phyloP scores from a whole-genome alignment of 805 yeast species.

The Saturnispora halmiae region DNA sequence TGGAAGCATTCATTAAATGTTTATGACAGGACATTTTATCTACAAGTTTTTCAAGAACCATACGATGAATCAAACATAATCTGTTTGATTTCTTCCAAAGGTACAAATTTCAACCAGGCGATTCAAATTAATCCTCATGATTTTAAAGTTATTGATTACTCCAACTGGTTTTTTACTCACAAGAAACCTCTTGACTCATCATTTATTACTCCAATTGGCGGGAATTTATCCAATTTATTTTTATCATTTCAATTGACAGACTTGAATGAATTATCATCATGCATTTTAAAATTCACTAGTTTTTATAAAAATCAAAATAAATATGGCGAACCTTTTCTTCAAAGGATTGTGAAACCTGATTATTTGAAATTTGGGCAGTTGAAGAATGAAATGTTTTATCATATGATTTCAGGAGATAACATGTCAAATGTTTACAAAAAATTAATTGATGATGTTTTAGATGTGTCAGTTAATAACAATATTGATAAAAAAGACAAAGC shows the following conservation, averaged over 20 bases:
- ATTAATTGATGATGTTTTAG: not conserved
- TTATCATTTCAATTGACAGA: constrained; percentile 2
- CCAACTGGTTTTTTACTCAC: constrained; percentile 21
- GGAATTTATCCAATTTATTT: constrained; percentile 3
- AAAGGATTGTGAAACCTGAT: constrained; percentile 25
- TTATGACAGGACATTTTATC: constrained; percentile 42
- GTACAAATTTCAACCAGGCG: constrained; percentile 22
- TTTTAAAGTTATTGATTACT: constrained; percentile 17
- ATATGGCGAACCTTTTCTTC: not conserved
- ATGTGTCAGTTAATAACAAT: constrained; percentile 6
- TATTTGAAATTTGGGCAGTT: constrained; percentile 31
- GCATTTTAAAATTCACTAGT: constrained; percentile 9
- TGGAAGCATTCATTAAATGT: constrained; percentile 65
- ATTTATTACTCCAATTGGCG: constrained; percentile 5
- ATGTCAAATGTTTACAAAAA: not conserved
- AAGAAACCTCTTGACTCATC: constrained; percentile 15
- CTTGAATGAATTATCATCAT: constrained; percentile 18
- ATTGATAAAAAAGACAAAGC: constrained; percentile 22
- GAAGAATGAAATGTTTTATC: constrained; percentile 43
- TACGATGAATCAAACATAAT: constrained; percentile 10
- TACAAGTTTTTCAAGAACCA: constrained; percentile 24
- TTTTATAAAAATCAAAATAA: constrained; percentile 3
- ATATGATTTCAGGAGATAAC: not conserved
- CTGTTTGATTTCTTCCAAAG: constrained; percentile 27
- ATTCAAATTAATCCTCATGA: constrained; percentile 25